Conservation (phyloP, 148 eudicot genomes). For the Rhododendron henanense region DNA sequence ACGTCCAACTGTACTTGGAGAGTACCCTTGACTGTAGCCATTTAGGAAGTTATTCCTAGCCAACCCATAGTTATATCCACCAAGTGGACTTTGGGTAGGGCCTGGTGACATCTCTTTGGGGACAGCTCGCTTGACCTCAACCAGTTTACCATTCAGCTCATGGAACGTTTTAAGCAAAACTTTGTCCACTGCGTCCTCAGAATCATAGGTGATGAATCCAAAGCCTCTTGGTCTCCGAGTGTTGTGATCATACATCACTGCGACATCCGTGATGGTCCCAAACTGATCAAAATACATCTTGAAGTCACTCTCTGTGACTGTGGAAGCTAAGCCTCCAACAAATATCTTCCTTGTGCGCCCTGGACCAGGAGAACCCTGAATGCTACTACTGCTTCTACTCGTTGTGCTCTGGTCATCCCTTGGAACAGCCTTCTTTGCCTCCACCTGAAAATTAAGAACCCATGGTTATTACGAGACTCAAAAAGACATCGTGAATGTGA, state of each 20-base stretch:
- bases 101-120: slow-evolving; percentile 31
- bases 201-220: slow-evolving; percentile 32
- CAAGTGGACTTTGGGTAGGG: slow-evolving; percentile 26
- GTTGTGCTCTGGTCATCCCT: slow-evolving; percentile 20
- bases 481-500: not conserved
- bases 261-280: slow-evolving; percentile 14
- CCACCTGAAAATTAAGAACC: slow-evolving; percentile 11
- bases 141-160: slow-evolving; percentile 36
- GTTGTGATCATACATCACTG: slow-evolving; percentile 35
- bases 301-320: slow-evolving; percentile 15
- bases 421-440: slow-evolving; percentile 24
- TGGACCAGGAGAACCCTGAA: slow-evolving; percentile 14
- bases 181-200: slow-evolving; percentile 30
- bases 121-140: slow-evolving; percentile 33
- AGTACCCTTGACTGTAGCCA: slow-evolving; percentile 42
- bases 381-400: slow-evolving; percentile 17
- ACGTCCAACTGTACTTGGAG: slow-evolving; percentile 46
- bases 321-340: slow-evolving; percentile 17
- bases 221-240: slow-evolving; percentile 36
- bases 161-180: slow-evolving; percentile 29
- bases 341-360: slow-evolving; percentile 15
- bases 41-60: slow-evolving; percentile 18
- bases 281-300: slow-evolving; percentile 19
- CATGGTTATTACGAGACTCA: not conserved
- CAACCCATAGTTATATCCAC: slow-evolving; percentile 20